Evolutionary conservation across 306 rosid species (phyloP), one percentile per base, ranked within the genome.

Genomic region (Hippophae tibetana): DNA sequence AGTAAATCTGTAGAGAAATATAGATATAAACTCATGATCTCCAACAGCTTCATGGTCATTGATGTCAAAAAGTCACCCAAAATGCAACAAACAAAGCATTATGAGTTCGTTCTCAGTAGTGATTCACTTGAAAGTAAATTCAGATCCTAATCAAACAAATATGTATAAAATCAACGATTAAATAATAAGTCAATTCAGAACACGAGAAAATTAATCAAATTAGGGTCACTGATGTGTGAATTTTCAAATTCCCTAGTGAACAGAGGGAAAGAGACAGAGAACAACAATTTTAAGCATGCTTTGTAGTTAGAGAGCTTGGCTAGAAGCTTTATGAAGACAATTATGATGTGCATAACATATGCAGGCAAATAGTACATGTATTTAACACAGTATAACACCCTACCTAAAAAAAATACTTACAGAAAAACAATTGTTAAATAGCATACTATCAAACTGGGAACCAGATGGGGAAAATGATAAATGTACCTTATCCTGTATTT

Each of bases 401-500:
- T 31, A 31, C 38, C 38, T 2, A 31, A 31, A 31, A 27, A 31
- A 4, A 31, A 2, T 31, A 31, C 38, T 31, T 31, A 4, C 38
- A 4, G 38, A 31, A 31, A 31, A 31, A 31, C 38, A 31, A 31
- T 4, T 10, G 11, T 11, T 43, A 52, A 54, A 11, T 42, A 47
- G 13, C 38, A 47, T n/a, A 44, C 25, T 25, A 65, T 8, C 14
- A 53, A 66, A 48, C 57, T 47, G 49, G 53, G 54, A 26, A 26
- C 47, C 49, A 65, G 54, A 9, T 14, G 25, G 53, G 62, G 52
- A 56, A 46, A 53, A 42, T 65, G 31, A 66, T 43, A 69, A 58
- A 52, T 14, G 51, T 53, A 89, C 95, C 97, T 83, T 77, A 45
- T 85, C 84, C 69, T 89, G 97, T 77, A 83, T 72, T 68, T 83